Conservation (phyloP, 1,284 basidiomycete species). For the Ceratobasidium theobromae region DNA sequence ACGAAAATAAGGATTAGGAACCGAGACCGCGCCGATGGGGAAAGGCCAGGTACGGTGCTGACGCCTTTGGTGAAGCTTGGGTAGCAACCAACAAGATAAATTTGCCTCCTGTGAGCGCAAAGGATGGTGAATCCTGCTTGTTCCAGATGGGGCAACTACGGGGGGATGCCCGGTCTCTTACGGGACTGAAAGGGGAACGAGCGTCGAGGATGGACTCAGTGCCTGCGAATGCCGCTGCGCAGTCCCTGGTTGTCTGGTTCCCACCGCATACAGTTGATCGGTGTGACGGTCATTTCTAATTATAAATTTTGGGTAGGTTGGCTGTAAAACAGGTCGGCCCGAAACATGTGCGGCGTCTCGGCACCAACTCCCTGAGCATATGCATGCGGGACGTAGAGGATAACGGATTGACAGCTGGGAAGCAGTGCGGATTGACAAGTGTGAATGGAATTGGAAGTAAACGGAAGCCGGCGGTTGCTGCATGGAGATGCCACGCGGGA, state of each 20-base stretch:
- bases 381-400: background rate
- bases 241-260: background rate
- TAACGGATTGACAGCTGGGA: too few relatives aligned
- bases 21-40: background rate
- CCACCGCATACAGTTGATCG: too few relatives aligned
- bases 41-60: too few relatives aligned
- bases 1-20: background rate
- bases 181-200: background rate
- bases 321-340: too few relatives aligned
- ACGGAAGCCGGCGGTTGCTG: slow-evolving; percentile 24
- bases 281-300: too few relatives aligned
- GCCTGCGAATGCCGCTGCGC: slow-evolving; percentile 20
- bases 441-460: background rate
- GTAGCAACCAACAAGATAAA: background rate
- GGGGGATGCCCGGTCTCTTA: background rate
- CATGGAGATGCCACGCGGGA: background rate
- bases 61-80: too few relatives aligned
- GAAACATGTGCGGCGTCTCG: too few relatives aligned
- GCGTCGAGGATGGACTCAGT: background rate
- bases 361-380: too few relatives aligned
- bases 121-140: background rate
- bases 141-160: background rate
- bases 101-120: background rate
- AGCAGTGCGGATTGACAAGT: too few relatives aligned
- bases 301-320: too few relatives aligned